A percentile compares a stretch with the other conserved stretches of the same genome.
These are phyloP conservation scores for Trypanosoma lewisi DNA, from an alignment of 208 protist genomes.

Conservation along the genomic window DNA sequence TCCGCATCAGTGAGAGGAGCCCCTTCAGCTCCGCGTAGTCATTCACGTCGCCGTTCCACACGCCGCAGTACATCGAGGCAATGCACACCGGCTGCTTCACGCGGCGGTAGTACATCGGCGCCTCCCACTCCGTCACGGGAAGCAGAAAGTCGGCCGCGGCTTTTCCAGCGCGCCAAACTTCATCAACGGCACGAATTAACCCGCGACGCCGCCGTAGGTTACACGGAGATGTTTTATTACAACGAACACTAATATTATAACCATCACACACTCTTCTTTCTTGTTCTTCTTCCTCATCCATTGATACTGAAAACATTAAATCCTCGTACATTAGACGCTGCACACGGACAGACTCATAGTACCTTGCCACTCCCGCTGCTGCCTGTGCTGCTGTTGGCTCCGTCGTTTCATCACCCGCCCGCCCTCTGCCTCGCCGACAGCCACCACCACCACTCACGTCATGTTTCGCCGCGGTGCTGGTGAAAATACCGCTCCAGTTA, in stretches of 20 bases:
- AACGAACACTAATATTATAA: too few species aligned
- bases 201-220: constrained; percentile 3
- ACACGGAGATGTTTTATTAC: background rate
- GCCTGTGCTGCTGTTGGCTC: constrained; percentile 8
- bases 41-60: constrained; percentile 26
- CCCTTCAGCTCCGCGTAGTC: constrained; percentile 43
- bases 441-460: background rate
- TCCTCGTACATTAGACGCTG: constrained; percentile 58
- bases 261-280: background rate
- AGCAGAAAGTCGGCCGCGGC: constrained; percentile 41
- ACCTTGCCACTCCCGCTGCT: constrained; percentile 29
- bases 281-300: background rate
- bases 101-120: constrained; percentile 61
- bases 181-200: constrained; percentile 55
- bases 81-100: constrained; percentile 54
- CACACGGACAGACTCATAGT: constrained; percentile 66
- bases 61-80: constrained; percentile 51
- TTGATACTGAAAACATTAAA: constrained; percentile 24
- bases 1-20: constrained; percentile 41
- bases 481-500: constrained; percentile 10
- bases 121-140: constrained; percentile 72
- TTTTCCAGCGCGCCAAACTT: constrained; percentile 29
- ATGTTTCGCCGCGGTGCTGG: background rate
- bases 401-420: background rate
- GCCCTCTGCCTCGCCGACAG: background rate